phyloP scores from a whole-genome alignment of 2,329 filamentous ascomycete genomes.

The Beauveria sp. region DNA sequence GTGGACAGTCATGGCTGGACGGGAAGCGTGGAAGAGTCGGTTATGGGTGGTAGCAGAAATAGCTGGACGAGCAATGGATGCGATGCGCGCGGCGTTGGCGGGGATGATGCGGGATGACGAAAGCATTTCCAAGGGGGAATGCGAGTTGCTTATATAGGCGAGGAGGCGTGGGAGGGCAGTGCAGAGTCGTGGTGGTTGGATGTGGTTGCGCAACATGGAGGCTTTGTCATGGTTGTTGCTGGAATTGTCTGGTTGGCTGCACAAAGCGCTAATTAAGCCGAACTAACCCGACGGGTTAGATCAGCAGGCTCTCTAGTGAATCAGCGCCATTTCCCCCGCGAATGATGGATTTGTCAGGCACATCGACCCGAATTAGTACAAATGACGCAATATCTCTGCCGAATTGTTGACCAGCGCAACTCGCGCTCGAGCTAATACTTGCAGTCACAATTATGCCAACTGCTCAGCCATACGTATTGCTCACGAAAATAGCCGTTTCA shows the following conservation, averaged over 20 bases:
- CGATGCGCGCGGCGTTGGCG: conserved; percentile 5
- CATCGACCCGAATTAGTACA: not conserved
- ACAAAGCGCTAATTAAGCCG: not conserved
- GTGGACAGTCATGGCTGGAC: conserved; percentile 12
- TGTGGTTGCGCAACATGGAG: not conserved
- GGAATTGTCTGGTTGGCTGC: not conserved
- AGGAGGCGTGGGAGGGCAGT: not conserved
- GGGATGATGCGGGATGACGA: conserved; percentile 1
- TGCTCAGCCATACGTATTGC: too few relatives aligned
- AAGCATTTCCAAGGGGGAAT: not conserved
- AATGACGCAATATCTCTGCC: conserved; percentile 3
- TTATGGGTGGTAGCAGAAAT: not conserved
- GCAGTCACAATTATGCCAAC: too few relatives aligned
- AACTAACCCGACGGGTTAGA: not conserved
- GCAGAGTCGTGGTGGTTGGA: not conserved
- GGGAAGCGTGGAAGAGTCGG: conserved; percentile 10
- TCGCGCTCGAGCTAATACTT: too few relatives aligned
- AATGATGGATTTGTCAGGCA: not conserved
- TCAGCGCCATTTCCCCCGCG: not conserved
- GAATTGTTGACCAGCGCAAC: not conserved
- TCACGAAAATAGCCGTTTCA: too few relatives aligned
- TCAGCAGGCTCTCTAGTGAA: not conserved
- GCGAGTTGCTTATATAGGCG: not conserved
- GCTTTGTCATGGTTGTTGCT: not conserved
- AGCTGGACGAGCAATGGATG: conserved; percentile 6